Conservation (phyloP, 2,329 filamentous ascomycete genomes). For the Penicillium aurantiogriseum region DNA sequence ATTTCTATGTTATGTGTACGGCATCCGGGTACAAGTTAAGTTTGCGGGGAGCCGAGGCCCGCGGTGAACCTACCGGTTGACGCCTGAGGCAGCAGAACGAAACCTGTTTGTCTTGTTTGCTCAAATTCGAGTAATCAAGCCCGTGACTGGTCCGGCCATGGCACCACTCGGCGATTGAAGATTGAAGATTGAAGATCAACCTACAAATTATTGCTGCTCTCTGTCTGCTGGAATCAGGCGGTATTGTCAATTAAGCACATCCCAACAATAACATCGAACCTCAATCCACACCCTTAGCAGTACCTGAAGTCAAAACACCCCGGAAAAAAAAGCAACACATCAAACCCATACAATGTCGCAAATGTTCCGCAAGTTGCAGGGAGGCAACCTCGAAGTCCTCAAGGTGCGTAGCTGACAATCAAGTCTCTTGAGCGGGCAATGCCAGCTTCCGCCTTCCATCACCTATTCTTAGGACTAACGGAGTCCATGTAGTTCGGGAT, state of each 20-base stretch:
- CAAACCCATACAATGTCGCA: slow-evolving; percentile 34
- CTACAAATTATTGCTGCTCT: neutral
- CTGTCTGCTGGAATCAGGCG: neutral
- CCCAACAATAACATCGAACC: neutral
- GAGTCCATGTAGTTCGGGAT: slow-evolving; percentile 74
- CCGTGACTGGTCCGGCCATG: slow-evolving; percentile 11
- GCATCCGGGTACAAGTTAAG: neutral
- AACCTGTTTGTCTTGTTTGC: slow-evolving; percentile 22
- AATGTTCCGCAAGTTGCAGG: slow-evolving; percentile 61
- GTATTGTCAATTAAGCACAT: neutral
- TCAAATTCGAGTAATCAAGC: slow-evolving; percentile 10
- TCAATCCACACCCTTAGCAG: neutral
- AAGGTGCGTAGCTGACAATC: slow-evolving; percentile 61
- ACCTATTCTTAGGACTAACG: neutral
- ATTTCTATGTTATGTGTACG: neutral
- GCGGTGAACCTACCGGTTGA: neutral
- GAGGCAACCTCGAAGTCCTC: slow-evolving; percentile 90
- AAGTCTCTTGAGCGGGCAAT: neutral
- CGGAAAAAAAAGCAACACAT: slow-evolving; percentile 4
- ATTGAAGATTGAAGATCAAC: slow-evolving; percentile 3
- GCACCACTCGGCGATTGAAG: slow-evolving; percentile 6
- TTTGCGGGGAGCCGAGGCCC: slow-evolving; percentile 1
- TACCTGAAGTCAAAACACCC: neutral
- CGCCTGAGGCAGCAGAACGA: neutral
- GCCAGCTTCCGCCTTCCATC: too few relatives aligned